phyloP scores from a whole-genome alignment of 495 filamentous ascomycete genomes.

The Astrothelium macrocarpum region DNA sequence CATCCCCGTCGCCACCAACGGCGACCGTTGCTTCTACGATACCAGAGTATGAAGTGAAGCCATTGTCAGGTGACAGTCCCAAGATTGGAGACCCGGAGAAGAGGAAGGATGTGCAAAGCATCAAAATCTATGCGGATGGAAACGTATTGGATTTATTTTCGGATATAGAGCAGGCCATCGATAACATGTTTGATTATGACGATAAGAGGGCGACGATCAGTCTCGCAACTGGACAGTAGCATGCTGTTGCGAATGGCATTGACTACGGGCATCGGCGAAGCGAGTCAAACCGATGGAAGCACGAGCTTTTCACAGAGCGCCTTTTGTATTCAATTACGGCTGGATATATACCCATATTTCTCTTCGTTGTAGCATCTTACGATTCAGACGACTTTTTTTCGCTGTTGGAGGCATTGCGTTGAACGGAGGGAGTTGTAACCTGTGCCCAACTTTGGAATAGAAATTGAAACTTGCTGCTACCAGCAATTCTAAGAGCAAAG shows the following conservation, averaged over 20 bases:
- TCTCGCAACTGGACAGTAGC: background rate
- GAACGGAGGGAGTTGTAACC: background rate
- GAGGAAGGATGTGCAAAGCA: conserved; percentile 46
- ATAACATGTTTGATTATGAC: conserved; percentile 26
- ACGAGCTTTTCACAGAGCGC: background rate
- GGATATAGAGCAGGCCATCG: conserved; percentile 28
- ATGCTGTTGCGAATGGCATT: background rate
- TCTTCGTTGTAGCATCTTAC: background rate
- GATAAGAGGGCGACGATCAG: conserved; percentile 5
- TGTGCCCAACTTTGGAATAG: background rate
- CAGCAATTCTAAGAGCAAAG: background rate
- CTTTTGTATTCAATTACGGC: background rate
- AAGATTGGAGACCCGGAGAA: conserved; percentile 30
- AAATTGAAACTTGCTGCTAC: background rate
- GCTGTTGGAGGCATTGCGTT: background rate
- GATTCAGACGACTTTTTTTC: background rate
- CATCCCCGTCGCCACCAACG: background rate
- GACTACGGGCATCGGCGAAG: background rate
- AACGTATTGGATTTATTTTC: conserved; percentile 41
- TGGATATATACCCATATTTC: background rate
- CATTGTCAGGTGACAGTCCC: conserved; percentile 18
- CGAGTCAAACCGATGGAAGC: background rate
- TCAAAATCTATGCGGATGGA: conserved; percentile 56
- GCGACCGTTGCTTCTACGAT: conserved; percentile 19
- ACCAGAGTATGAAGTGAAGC: conserved; percentile 32